Conservation (phyloP, 768 basidiomycete genomes). For the Epithele typhae region DNA sequence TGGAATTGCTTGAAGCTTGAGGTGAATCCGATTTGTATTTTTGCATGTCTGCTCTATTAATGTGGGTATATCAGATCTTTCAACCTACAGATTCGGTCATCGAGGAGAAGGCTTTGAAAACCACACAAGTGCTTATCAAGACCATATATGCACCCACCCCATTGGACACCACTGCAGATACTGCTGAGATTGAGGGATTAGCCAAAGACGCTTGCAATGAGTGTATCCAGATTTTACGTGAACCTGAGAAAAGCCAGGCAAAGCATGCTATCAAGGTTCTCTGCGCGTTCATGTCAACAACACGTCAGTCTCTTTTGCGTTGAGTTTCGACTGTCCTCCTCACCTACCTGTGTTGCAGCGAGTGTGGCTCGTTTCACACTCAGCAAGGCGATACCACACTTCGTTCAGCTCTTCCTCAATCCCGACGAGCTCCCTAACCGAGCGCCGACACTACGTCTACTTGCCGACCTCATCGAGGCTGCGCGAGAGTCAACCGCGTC, state of each 20-base stretch:
- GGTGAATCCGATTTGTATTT: conserved; percentile 35
- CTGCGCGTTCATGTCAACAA: conserved; percentile 70
- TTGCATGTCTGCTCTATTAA: background rate
- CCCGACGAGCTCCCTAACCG: conserved; percentile 68
- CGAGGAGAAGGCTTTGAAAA: conserved; percentile 67
- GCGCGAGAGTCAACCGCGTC: conserved; percentile 38
- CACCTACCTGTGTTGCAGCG: conserved; percentile 37
- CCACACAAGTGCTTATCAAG: conserved; percentile 67
- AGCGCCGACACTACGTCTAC: conserved; percentile 57
- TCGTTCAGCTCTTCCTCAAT: conserved; percentile 71
- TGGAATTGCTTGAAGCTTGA: conserved; percentile 92
- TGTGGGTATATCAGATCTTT: conserved; percentile 66
- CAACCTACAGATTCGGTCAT: conserved; percentile 81
- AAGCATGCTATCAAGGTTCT: conserved; percentile 83
- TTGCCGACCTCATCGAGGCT: conserved; percentile 61
- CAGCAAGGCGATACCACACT: conserved; percentile 64
- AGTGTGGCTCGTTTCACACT: conserved; percentile 65
- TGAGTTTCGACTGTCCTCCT: background rate
- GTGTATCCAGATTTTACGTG: conserved; percentile 72
- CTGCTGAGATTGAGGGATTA: conserved; percentile 43
- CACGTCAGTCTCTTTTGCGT: conserved; percentile 49
- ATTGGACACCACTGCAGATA: conserved; percentile 20
- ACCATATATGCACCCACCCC: conserved; percentile 52
- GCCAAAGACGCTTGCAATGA: conserved; percentile 76
- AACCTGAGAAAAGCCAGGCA: conserved; percentile 93